Evolutionary conservation across 2,329 filamentous ascomycete genomes (phyloP), one percentile per base, ranked within the genome.

Genomic region (Apiospora saccharicola): DNA sequence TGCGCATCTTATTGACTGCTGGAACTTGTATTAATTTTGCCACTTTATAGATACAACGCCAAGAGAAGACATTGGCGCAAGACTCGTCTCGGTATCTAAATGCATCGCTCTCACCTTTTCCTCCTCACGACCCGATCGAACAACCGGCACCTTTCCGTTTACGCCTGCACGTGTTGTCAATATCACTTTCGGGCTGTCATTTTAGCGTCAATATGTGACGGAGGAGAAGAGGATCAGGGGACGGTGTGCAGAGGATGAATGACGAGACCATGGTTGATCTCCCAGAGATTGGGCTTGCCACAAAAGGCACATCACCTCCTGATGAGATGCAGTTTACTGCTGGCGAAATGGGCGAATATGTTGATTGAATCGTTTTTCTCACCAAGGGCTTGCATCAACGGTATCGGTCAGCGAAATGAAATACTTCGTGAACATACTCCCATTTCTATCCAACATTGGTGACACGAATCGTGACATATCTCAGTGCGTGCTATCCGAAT

Each of bases 31-130:
- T 75, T 78, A 71, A 78, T 74, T 14, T 41, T 72, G 64, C 67
- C 19, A 16, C 8, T 22, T 68, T 67, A 81, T 85, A 99, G 96
- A 90, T 99, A 99, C 93, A 99, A 99, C 90, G 95, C 96, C 83
- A 99, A 99, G 94, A 91, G 96, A 88, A 94, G 96, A 89, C 96
- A 99, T 87, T 99, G 96, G 96, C 94, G 96, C 90, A 99, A 99
- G 96, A 98, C 96, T 85, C 93, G 95, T 85, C 94, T 99, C 88
- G 95, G 95, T 85, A 97, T 99, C 90, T 99, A 96, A 90, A 91
- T 87, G 85, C 86, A 84, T 89, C 86, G 82, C 84, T 82, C 80
- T 81, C 77, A 81, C 22, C 68, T 53, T 57, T 26, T 6, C 47
- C 46, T 41, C 68, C n/a, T 70, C 68, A 47, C 46, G n/a, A 64